Conservation (phyloP, 202 grass and related monocot genomes). For the Schoenoplectus triqueter region DNA sequence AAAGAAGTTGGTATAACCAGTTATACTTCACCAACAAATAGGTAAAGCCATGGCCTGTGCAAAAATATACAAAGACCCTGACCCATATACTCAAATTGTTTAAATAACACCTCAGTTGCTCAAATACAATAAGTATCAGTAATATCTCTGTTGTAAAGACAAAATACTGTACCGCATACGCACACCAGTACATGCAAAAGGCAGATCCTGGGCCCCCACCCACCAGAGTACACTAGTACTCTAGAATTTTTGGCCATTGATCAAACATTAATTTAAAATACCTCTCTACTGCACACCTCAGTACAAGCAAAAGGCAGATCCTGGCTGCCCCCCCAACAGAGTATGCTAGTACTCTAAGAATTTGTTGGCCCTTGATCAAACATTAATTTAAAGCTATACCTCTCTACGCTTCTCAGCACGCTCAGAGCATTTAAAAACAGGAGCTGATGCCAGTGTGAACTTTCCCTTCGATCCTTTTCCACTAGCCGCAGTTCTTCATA, state of each 20-base stretch:
- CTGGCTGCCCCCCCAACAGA: neutral
- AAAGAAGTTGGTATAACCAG: neutral
- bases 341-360: neutral
- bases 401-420: conserved; percentile 96
- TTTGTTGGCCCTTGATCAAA: neutral
- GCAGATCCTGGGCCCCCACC: neutral
- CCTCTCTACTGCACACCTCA: conserved; percentile 54
- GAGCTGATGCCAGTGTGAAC: conserved; percentile 64
- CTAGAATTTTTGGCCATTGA: neutral
- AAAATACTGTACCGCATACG: neutral
- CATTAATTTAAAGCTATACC: conserved; percentile 47
- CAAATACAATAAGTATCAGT: neutral
- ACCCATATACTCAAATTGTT: neutral
- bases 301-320: neutral
- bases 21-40: conserved; percentile 28
- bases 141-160: neutral
- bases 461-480: conserved; percentile 61
- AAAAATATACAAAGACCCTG: neutral
- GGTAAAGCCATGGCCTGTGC: neutral
- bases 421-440: conserved; percentile 75
- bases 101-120: conserved; percentile 6
- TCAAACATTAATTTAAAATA: conserved; percentile 41
- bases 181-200: neutral
- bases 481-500: conserved; percentile 36
- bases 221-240: neutral